Conservation (phyloP, 192 early-diverging fungal genomes). For the Linnemannia zychae region DNA sequence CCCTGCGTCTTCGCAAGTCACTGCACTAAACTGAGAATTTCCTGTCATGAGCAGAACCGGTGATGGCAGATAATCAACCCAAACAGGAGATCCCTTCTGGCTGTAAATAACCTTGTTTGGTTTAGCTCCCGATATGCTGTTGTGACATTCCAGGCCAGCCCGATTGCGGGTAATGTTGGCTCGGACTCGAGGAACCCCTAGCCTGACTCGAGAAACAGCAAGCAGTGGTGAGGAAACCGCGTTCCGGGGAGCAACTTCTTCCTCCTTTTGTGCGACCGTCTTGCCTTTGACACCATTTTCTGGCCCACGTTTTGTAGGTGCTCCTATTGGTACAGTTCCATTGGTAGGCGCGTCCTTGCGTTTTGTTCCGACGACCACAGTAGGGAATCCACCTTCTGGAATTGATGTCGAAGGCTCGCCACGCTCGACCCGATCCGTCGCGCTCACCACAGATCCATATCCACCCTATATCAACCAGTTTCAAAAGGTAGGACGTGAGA, state of each 20-base stretch:
- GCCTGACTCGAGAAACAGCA: constrained; percentile 58
- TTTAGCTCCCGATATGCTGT: constrained; percentile 38
- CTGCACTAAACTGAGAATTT: constrained; percentile 69
- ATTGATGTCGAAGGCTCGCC: constrained; percentile 53
- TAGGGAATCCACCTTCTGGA: constrained; percentile 56
- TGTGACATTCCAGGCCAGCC: constrained; percentile 48
- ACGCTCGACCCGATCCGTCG: constrained; percentile 42
- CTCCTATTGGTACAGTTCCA: constrained; percentile 12
- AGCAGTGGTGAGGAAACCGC: constrained; percentile 59
- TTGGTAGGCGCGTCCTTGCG: constrained; percentile 53
- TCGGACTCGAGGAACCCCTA: constrained; percentile 63
- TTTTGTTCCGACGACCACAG: constrained; percentile 62
- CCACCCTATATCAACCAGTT: background rate
- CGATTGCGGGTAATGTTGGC: constrained; percentile 51
- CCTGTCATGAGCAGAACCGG: constrained; percentile 73
- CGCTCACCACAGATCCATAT: background rate
- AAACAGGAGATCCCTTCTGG: constrained; percentile 62
- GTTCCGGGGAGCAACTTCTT: constrained; percentile 27
- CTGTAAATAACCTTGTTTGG: constrained; percentile 64
- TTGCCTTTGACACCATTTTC: constrained; percentile 30
- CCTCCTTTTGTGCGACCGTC: constrained; percentile 14
- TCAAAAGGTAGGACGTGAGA: background rate
- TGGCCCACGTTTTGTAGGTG: constrained; percentile 32
- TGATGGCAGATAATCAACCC: constrained; percentile 71
- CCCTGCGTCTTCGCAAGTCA: constrained; percentile 75